Evolutionary conservation across 2,329 filamentous ascomycete species (phyloP).

Genomic region (Trichophyton verrucosum): DNA sequence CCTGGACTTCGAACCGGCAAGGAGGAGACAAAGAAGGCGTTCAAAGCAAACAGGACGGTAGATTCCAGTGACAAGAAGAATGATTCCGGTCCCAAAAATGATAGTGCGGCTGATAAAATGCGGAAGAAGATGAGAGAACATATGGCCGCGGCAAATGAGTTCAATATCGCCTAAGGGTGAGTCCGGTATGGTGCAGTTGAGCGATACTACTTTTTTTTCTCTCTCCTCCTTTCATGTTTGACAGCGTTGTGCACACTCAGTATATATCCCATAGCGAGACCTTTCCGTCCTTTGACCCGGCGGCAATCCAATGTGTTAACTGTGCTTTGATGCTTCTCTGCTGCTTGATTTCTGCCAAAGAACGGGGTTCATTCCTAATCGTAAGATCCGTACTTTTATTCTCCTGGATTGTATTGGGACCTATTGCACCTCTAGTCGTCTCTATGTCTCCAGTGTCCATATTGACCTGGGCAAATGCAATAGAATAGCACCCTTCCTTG

Average conservation of each 20-base stretch:
- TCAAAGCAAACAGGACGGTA: slow-evolving; percentile 32
- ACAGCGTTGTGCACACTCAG: slow-evolving; percentile 26
- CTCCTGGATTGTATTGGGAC: slow-evolving; percentile 2
- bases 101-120: slow-evolving; percentile 43
- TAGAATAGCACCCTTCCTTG: slow-evolving; percentile 70
- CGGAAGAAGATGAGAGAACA: slow-evolving; percentile 40
- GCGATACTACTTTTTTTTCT: neutral
- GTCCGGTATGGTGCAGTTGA: neutral
- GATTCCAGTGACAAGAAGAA: slow-evolving; percentile 21
- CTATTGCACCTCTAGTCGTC: neutral
- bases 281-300: slow-evolving; percentile 87
- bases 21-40: slow-evolving; percentile 35
- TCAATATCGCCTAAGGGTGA: slow-evolving; percentile 41
- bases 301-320: slow-evolving; percentile 74
- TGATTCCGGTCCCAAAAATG: slow-evolving; percentile 19
- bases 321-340: slow-evolving; percentile 52
- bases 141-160: slow-evolving; percentile 43
- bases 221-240: neutral
- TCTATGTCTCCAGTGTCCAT: slow-evolving; percentile 16
- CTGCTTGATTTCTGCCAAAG: slow-evolving; percentile 45
- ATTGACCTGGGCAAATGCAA: slow-evolving; percentile 51
- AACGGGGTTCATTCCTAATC: slow-evolving; percentile 11
- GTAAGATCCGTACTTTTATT: slow-evolving; percentile 7
- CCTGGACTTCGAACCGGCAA: slow-evolving; percentile 39
- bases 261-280: slow-evolving; percentile 95